These are phyloP conservation scores for Capronia epimyces DNA, from an alignment of 2,329 filamentous ascomycete species.

Conservation along the genomic window DNA sequence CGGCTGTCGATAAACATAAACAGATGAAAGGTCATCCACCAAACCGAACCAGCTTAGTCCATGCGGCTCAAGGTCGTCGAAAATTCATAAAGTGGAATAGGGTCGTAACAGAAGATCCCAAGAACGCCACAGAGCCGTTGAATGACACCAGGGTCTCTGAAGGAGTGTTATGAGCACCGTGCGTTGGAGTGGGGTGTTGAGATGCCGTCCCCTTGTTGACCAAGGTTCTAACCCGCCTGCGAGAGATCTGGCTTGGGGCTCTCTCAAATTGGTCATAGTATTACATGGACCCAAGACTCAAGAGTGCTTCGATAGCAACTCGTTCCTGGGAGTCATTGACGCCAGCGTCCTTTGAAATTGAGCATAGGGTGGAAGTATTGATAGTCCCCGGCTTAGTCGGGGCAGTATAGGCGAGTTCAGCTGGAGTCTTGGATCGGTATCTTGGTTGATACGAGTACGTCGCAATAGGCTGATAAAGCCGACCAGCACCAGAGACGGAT, in stretches of 20 bases:
- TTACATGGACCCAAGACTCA: slow-evolving; percentile 47
- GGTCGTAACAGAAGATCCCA: slow-evolving; percentile 19
- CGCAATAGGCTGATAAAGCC: slow-evolving; percentile 37
- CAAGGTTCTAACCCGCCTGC: neutral
- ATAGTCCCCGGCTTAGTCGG: slow-evolving; percentile 40
- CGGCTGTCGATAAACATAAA: slow-evolving; percentile 9
- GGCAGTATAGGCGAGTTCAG: slow-evolving; percentile 33
- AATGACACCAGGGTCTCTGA: neutral
- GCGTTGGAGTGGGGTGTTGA: slow-evolving; percentile 5
- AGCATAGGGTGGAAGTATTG: slow-evolving; percentile 31
- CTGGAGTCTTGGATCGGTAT: slow-evolving; percentile 24
- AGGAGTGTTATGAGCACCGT: slow-evolving; percentile 5
- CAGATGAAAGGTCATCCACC: slow-evolving; percentile 12
- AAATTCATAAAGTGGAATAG: slow-evolving; percentile 20
- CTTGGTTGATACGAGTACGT: slow-evolving; percentile 32
- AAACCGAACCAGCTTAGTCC: slow-evolving; percentile 25
- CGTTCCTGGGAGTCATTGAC: slow-evolving; percentile 40
- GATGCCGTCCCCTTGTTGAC: slow-evolving; percentile 2
- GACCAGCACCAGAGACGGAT: slow-evolving; percentile 38
- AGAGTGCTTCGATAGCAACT: slow-evolving; percentile 45
- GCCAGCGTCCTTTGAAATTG: slow-evolving; percentile 31
- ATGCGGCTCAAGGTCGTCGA: slow-evolving; percentile 26
- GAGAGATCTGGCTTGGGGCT: neutral
- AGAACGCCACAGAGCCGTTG: slow-evolving; percentile 15
- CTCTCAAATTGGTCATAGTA: slow-evolving; percentile 19